Evolutionary conservation across 306 rosid genomes (phyloP).

Genomic region (Ammopiptanthus mongolicus): DNA sequence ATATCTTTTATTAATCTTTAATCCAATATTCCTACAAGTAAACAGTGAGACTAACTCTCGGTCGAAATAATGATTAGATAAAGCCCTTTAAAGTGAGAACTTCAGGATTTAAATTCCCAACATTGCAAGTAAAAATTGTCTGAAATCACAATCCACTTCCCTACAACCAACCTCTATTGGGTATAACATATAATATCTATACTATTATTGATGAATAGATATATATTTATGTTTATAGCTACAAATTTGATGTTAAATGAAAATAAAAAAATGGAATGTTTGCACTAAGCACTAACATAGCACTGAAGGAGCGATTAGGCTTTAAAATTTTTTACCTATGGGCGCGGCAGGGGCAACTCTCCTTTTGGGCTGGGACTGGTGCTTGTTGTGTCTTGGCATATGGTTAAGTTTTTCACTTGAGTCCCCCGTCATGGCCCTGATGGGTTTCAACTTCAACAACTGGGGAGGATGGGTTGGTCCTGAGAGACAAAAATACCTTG

Average conservation of each 20-base stretch:
- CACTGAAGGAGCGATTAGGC: background rate
- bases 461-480: background rate
- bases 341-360: constrained; percentile 44
- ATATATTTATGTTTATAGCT: background rate
- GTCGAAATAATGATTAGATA: too few relatives aligned
- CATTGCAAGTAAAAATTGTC: too few relatives aligned
- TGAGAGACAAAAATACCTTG: background rate
- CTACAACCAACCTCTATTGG: too few relatives aligned
- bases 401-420: constrained; percentile 49
- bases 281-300: background rate
- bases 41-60: too few relatives aligned
- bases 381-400: constrained; percentile 33
- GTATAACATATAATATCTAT: too few relatives aligned
- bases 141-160: too few relatives aligned
- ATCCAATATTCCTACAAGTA: too few relatives aligned
- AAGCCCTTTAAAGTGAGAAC: too few relatives aligned
- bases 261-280: background rate
- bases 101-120: too few relatives aligned
- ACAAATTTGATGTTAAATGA: background rate
- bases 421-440: constrained; percentile 46
- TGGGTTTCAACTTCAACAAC: constrained; percentile 12
- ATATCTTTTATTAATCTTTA: too few relatives aligned
- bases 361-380: constrained; percentile 34
- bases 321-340: constrained; percentile 33
- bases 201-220: background rate